Conservation (phyloP, 306 rosid species). For the Lablab purpureus region DNA sequence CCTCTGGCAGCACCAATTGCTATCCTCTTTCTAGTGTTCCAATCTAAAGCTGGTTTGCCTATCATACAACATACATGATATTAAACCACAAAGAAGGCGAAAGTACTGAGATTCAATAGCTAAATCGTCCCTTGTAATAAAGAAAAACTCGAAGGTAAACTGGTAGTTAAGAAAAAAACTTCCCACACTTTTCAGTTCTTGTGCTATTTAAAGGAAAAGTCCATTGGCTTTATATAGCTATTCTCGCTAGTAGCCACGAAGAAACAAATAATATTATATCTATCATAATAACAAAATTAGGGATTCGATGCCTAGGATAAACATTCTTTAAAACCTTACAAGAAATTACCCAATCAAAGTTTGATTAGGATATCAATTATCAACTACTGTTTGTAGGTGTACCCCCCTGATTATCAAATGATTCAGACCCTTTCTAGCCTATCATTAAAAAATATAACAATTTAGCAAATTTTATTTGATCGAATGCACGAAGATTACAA, state of each 20-base stretch:
- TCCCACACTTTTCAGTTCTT: slow-evolving; percentile 3
- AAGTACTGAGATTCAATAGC: background rate
- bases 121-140: slow-evolving; percentile 2
- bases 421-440: background rate
- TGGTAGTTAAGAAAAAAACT: background rate
- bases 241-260: slow-evolving; percentile 13
- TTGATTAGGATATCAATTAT: background rate
- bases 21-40: slow-evolving; percentile 94
- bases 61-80: slow-evolving; percentile 38
- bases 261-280: background rate
- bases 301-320: background rate
- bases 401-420: background rate
- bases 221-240: background rate
- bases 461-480: background rate
- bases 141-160: slow-evolving; percentile 4
- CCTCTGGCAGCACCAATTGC: slow-evolving; percentile 99
- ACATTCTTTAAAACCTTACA: background rate
- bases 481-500: background rate
- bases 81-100: background rate
- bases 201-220: background rate
- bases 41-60: slow-evolving; percentile 94
- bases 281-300: background rate
- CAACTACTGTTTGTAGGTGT: background rate
- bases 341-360: background rate
- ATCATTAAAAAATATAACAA: background rate